These are phyloP conservation scores for Trichoderma sp. DNA, from an alignment of 2,329 filamentous ascomycete genomes.

Conservation along the genomic window DNA sequence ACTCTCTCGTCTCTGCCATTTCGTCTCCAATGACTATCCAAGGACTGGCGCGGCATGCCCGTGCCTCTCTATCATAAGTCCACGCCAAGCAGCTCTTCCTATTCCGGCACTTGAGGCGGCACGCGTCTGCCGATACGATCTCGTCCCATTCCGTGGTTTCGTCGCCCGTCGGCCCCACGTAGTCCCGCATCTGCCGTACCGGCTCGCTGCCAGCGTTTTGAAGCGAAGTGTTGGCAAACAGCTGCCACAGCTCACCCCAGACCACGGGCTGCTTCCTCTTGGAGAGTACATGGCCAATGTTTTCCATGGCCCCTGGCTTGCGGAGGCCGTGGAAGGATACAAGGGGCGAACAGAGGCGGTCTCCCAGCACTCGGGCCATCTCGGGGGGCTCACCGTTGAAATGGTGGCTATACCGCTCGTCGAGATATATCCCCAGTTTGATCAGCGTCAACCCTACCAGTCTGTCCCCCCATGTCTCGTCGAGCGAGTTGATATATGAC, in stretches of 20 bases:
- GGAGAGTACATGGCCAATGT: constrained; percentile 49
- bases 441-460: constrained; percentile 58
- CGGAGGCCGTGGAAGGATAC: constrained; percentile 58
- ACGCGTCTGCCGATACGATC: constrained; percentile 48
- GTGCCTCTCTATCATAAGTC: constrained; percentile 50
- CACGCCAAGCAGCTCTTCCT: constrained; percentile 54
- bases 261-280: constrained; percentile 47
- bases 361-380: constrained; percentile 53
- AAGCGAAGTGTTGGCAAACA: constrained; percentile 51
- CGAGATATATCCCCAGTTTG: constrained; percentile 58
- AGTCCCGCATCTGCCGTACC: constrained; percentile 49
- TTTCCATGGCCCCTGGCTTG: constrained; percentile 50
- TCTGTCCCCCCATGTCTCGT: constrained; percentile 58
- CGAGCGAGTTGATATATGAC: constrained; percentile 53
- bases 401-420: constrained; percentile 57
- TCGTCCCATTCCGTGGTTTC: constrained; percentile 44
- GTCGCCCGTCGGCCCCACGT: constrained; percentile 56
- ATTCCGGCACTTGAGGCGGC: constrained; percentile 48
- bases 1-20: constrained; percentile 36
- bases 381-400: constrained; percentile 60
- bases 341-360: constrained; percentile 58
- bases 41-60: constrained; percentile 51
- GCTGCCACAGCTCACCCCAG: constrained; percentile 56
- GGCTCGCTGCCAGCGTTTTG: constrained; percentile 44
- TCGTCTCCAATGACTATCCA: constrained; percentile 53